Conservation (phyloP, 2,329 filamentous ascomycete genomes). For the Pseudopyrenochaeta lycopersici region DNA sequence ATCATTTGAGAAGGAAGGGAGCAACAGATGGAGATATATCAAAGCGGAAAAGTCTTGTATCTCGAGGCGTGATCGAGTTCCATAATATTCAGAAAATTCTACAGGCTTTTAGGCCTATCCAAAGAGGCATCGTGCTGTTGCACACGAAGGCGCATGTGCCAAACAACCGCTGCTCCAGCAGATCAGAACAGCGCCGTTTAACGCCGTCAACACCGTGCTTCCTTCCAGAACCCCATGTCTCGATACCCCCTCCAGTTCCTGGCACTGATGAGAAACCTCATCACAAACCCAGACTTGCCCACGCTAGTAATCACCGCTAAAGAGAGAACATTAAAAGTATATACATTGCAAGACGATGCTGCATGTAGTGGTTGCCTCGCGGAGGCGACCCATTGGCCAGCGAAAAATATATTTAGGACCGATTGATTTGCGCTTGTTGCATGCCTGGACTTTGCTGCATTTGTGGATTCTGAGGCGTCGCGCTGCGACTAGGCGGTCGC, state of each 20-base stretch:
- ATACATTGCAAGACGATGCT: constrained; percentile 34
- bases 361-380: constrained; percentile 21
- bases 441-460: constrained; percentile 45
- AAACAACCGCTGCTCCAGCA: not conserved
- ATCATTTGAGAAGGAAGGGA: no score
- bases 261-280: not conserved
- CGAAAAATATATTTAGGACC: constrained; percentile 14
- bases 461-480: constrained; percentile 49
- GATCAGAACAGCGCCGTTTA: constrained; percentile 10
- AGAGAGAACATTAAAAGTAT: constrained; percentile 40
- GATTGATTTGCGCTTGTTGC: constrained; percentile 43
- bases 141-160: not conserved
- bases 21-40: not conserved
- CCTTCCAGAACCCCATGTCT: not conserved
- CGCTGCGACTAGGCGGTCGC: constrained; percentile 46
- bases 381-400: constrained; percentile 17
- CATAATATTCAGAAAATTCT: constrained; percentile 20
- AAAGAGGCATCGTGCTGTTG: constrained; percentile 2
- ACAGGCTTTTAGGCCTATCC: constrained; percentile 8
- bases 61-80: constrained; percentile 11
- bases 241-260: not conserved
- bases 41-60: not conserved
- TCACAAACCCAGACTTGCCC: constrained; percentile 7
- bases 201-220: constrained; percentile 20
- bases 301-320: constrained; percentile 23